A percentile compares a stretch with the other conserved stretches of the same genome.
phyloP scores from a whole-genome alignment of 495 filamentous ascomycete genomes.

The Aspergillus incahuasiensis region DNA sequence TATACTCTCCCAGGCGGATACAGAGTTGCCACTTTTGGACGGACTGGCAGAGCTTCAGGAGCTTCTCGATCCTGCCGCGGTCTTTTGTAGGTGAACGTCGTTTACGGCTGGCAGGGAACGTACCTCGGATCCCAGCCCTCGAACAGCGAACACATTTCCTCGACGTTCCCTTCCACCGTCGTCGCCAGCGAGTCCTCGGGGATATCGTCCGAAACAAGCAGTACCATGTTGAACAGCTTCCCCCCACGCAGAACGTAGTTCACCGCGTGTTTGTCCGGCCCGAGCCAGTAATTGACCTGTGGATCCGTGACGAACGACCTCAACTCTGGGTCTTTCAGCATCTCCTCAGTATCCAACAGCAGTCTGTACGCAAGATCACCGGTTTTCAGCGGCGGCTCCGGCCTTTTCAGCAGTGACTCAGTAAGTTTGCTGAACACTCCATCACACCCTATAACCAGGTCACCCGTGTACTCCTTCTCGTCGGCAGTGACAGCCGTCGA shows the following conservation, averaged over 20 bases:
- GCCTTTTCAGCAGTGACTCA: conserved; percentile 32
- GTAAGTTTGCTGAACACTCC: conserved; percentile 49
- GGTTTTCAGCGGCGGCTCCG: conserved; percentile 47
- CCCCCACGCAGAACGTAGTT: conserved; percentile 59
- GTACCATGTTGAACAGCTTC: conserved; percentile 62
- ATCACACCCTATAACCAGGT: conserved; percentile 56
- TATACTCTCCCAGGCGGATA: conserved; percentile 48
- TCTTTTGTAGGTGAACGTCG: conserved; percentile 21
- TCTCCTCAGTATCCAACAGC: conserved; percentile 45
- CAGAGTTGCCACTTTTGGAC: conserved; percentile 65
- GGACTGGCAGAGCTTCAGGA: conserved; percentile 36
- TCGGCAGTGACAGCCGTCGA: conserved; percentile 15
- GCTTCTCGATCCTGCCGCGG: conserved; percentile 27
- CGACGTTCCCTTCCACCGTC: conserved; percentile 51
- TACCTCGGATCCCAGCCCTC: conserved; percentile 55
- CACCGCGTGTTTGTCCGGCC: conserved; percentile 59
- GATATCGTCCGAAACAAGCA: conserved; percentile 66
- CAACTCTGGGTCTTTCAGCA: conserved; percentile 47
- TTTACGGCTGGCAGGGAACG: not conserved
- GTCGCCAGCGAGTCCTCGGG: conserved; percentile 30
- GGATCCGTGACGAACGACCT: conserved; percentile 48
- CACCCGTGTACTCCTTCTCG: conserved; percentile 35
- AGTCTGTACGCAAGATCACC: conserved; percentile 63
- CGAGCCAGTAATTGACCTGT: conserved; percentile 65
- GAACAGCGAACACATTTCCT: conserved; percentile 63